Evolutionary conservation across 352 stramenopile species (phyloP).

Genomic region (Phytophthora niederhauseri): DNA sequence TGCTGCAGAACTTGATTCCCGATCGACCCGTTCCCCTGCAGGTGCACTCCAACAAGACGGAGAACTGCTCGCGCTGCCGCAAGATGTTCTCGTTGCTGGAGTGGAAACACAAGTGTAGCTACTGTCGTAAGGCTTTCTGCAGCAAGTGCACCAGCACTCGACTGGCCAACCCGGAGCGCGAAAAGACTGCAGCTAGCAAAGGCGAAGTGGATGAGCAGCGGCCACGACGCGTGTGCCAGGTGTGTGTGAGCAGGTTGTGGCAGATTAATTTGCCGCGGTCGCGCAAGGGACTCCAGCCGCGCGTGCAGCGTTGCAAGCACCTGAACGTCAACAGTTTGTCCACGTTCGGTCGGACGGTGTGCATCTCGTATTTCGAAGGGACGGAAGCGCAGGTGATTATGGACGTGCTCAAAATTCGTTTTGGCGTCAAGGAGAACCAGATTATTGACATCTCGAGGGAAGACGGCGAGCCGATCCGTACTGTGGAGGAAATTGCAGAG

Average conservation of each 20-base stretch:
- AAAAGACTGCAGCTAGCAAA: constrained; percentile 52
- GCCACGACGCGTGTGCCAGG: constrained; percentile 71
- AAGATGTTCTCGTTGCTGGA: constrained; percentile 84
- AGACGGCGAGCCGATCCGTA: constrained; percentile 64
- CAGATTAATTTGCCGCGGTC: constrained; percentile 82
- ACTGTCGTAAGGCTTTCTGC: constrained; percentile 81
- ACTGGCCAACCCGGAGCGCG: constrained; percentile 63
- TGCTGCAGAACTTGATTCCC: constrained; percentile 76
- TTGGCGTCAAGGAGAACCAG: constrained; percentile 75
- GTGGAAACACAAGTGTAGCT: constrained; percentile 87
- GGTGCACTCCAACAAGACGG: constrained; percentile 61
- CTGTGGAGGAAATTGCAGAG: constrained; percentile 48
- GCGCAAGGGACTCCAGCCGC: constrained; percentile 57
- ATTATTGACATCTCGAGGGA: constrained; percentile 81
- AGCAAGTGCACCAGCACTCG: constrained; percentile 85
- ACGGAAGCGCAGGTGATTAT: constrained; percentile 75
- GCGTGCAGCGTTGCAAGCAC: constrained; percentile 62
- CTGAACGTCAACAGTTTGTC: constrained; percentile 82
- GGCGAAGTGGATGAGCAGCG: constrained; percentile 54
- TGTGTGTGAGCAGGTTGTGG: constrained; percentile 79
- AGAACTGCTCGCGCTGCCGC: constrained; percentile 70
- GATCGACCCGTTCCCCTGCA: constrained; percentile 78
- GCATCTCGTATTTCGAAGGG: constrained; percentile 83
- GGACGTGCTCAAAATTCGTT: constrained; percentile 80
- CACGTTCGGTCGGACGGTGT: constrained; percentile 78